phyloP scores from a whole-genome alignment of 495 filamentous ascomycete genomes.

The Aspergillus mulundensis region DNA sequence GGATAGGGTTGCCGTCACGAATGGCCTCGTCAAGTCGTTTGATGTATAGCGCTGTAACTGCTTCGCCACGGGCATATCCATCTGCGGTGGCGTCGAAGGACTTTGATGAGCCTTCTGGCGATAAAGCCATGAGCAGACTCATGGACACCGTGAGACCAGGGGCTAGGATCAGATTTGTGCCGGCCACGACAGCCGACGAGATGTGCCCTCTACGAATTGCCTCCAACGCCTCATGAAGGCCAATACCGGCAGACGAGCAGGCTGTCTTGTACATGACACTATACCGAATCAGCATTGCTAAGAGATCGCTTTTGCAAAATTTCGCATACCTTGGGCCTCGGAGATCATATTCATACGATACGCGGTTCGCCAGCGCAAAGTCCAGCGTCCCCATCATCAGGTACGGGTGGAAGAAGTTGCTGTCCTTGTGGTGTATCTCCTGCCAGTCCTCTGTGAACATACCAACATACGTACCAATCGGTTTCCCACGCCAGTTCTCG shows the following conservation, averaged over 20 bases:
- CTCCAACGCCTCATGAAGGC: neutral
- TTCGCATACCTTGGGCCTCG: neutral
- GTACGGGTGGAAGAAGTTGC: neutral
- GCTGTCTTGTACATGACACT: neutral
- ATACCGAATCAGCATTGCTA: no score
- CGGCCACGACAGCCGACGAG: neutral
- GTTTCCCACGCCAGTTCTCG: neutral
- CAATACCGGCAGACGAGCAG: neutral
- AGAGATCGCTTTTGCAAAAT: no score
- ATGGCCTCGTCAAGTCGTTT: neutral
- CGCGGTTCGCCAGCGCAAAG: conserved; percentile 2
- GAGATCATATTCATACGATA: conserved; percentile 7
- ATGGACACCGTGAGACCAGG: neutral
- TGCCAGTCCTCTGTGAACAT: neutral
- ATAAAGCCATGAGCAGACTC: neutral
- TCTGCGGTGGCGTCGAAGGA: conserved; percentile 4
- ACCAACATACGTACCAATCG: neutral
- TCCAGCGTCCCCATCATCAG: neutral
- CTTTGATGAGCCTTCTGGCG: neutral
- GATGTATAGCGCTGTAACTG: neutral
- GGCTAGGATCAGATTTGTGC: neutral
- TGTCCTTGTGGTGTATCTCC: neutral
- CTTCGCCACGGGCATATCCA: conserved; percentile 3
- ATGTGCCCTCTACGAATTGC: neutral
- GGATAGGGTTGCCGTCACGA: neutral